Conservation (phyloP, 192 early-diverging fungal genomes). For the Coemansia sp. region DNA sequence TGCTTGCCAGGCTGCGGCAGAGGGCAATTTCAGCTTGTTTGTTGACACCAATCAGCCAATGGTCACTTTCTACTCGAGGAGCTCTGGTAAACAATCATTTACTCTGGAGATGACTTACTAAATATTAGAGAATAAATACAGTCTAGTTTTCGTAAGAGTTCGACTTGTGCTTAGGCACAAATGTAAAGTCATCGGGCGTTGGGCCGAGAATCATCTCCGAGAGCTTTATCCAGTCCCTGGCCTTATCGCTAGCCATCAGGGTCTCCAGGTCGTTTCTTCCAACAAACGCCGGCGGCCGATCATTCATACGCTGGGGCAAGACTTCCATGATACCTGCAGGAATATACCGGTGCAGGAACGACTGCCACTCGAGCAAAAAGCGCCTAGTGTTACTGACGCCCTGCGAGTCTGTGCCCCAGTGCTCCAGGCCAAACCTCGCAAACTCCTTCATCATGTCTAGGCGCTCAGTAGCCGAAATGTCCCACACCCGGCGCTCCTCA, state of each 20-base stretch:
- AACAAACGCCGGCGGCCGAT: slow-evolving; percentile 79
- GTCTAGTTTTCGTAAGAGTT: slow-evolving; percentile 67
- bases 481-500: slow-evolving; percentile 80
- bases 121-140: neutral
- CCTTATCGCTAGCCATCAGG: slow-evolving; percentile 80
- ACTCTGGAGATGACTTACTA: slow-evolving; percentile 22
- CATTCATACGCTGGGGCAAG: slow-evolving; percentile 88
- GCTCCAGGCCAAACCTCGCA: slow-evolving; percentile 85
- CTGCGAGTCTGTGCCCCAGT: slow-evolving; percentile 90
- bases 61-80: slow-evolving; percentile 22
- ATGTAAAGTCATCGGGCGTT: slow-evolving; percentile 81
- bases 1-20: slow-evolving; percentile 24
- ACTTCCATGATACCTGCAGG: slow-evolving; percentile 93
- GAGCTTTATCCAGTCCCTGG: slow-evolving; percentile 90
- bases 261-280: slow-evolving; percentile 95
- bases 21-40: slow-evolving; percentile 29
- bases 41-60: slow-evolving; percentile 23
- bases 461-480: slow-evolving; percentile 87
- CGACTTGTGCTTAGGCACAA: slow-evolving; percentile 93
- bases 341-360: slow-evolving; percentile 76
- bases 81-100: slow-evolving; percentile 18
- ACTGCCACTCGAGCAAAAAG: slow-evolving; percentile 81
- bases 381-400: slow-evolving; percentile 84
- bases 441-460: slow-evolving; percentile 87
- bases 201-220: slow-evolving; percentile 90